Conservation (phyloP, 2,329 filamentous ascomycete species). For the Leptographium procerum region DNA sequence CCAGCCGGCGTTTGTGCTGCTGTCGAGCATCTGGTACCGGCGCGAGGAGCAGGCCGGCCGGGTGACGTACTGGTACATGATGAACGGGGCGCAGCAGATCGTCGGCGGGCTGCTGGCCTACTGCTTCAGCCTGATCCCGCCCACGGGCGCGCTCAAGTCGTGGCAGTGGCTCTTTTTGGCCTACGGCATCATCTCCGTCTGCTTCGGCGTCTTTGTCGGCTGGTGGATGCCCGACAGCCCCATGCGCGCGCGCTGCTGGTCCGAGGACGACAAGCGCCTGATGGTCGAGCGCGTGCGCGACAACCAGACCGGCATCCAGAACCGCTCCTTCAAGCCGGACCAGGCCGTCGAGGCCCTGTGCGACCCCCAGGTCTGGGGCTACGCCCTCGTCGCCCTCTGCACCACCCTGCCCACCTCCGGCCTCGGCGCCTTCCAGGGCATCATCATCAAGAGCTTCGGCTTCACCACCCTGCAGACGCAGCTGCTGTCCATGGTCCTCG, state of each 20-base stretch:
- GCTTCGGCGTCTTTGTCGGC: conserved; percentile 54
- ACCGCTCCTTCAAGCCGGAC: conserved; percentile 34
- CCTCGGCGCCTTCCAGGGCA: conserved; percentile 61
- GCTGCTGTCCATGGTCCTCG: conserved; percentile 63
- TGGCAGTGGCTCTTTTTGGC: conserved; percentile 61
- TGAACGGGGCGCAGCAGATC: conserved; percentile 64
- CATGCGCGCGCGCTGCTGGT: conserved; percentile 60
- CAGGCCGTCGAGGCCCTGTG: conserved; percentile 39
- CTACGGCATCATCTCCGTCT: conserved; percentile 51
- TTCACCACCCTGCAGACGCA: conserved; percentile 59
- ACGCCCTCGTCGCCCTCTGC: conserved; percentile 54
- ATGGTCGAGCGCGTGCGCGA: conserved; percentile 49
- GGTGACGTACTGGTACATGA: conserved; percentile 67
- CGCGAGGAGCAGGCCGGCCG: conserved; percentile 54
- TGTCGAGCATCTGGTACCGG: conserved; percentile 61
- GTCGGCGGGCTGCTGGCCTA: conserved; percentile 61
- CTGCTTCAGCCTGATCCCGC: conserved; percentile 41
- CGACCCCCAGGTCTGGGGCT: conserved; percentile 58
- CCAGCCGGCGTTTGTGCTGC: conserved; percentile 55
- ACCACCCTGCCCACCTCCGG: conserved; percentile 65
- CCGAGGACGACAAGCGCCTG: conserved; percentile 52
- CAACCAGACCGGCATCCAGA: conserved; percentile 52
- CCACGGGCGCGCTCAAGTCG: conserved; percentile 39
- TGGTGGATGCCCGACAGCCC: conserved; percentile 57
- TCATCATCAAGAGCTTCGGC: conserved; percentile 60